Evolutionary conservation across 2,329 filamentous ascomycete genomes (phyloP).

Genomic region (Zymoseptoria brevis): DNA sequence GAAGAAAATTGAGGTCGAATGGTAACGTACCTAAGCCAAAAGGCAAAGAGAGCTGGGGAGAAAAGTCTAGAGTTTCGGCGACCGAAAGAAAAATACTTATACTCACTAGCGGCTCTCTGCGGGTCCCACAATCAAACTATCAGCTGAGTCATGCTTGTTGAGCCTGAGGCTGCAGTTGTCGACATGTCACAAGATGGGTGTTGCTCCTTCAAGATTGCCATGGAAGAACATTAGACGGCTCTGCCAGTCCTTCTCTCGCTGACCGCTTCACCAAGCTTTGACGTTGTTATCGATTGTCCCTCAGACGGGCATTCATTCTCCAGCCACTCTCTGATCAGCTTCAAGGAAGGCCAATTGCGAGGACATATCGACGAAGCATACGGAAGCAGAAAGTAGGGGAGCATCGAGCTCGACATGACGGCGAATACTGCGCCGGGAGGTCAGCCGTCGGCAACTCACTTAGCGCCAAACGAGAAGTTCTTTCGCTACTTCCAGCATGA

Average conservation of each 20-base stretch:
- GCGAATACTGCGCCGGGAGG: constrained; percentile 2
- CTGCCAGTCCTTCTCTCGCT: too few relatives aligned
- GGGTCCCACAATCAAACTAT: not conserved
- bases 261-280: too few relatives aligned
- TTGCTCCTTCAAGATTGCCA: too few relatives aligned
- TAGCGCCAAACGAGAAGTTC: constrained; percentile 63
- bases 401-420: not conserved
- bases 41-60: constrained; percentile 8
- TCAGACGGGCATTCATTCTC: too few relatives aligned
- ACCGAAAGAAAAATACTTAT: not conserved
- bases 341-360: not conserved
- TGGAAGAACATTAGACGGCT: too few relatives aligned
- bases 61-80: too few relatives aligned
- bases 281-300: too few relatives aligned
- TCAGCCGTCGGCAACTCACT: not conserved
- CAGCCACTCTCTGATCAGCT: not conserved
- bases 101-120: not conserved
- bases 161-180: not conserved
- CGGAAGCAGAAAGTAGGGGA: not conserved
- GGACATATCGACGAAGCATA: not conserved
- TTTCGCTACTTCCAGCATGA: constrained; percentile 75
- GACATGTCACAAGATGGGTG: too few relatives aligned
- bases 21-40: constrained; percentile 5
- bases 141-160: not conserved
- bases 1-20: not conserved